phyloP scores from a whole-genome alignment of 352 stramenopile genomes.

The Pythium dissimile region DNA sequence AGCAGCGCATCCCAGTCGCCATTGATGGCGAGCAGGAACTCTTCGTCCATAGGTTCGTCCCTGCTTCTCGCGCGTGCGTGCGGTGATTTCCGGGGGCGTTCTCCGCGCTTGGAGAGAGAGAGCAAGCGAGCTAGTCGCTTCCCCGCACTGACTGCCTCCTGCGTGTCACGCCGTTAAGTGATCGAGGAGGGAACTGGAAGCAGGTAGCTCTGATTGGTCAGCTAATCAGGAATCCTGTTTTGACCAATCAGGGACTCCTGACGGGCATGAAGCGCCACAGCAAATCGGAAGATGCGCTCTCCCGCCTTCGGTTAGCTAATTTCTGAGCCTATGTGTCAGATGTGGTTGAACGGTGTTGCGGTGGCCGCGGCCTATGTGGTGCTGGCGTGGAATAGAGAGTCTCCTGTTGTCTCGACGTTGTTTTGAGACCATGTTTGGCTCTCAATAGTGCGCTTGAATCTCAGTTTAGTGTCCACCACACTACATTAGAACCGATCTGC shows the following conservation, averaged over 20 bases:
- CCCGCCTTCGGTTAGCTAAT: not conserved
- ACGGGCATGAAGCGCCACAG: too few relatives aligned
- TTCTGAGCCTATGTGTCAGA: not conserved
- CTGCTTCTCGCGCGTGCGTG: not conserved
- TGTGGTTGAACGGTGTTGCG: too few relatives aligned
- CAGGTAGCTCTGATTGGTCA: not conserved
- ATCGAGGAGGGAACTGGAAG: not conserved
- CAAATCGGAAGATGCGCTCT: constrained; percentile 7
- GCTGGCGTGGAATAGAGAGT: too few relatives aligned
- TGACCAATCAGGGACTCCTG: not conserved
- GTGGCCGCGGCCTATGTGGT: too few relatives aligned
- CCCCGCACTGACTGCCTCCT: not conserved
- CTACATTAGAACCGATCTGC: not conserved
- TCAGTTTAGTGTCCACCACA: not conserved
- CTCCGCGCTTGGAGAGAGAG: not conserved
- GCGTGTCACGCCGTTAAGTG: not conserved
- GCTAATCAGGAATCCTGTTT: not conserved
- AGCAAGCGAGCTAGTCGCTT: not conserved
- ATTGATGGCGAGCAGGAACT: constrained; percentile 78
- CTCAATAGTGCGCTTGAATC: too few relatives aligned
- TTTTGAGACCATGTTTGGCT: too few relatives aligned
- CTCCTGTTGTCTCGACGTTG: too few relatives aligned
- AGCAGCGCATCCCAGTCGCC: constrained; percentile 77
- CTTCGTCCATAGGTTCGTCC: constrained; percentile 45
- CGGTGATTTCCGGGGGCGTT: too few relatives aligned